phyloP scores from a whole-genome alignment of 768 basidiomycete species.

The Xerocomus potaroensis region DNA sequence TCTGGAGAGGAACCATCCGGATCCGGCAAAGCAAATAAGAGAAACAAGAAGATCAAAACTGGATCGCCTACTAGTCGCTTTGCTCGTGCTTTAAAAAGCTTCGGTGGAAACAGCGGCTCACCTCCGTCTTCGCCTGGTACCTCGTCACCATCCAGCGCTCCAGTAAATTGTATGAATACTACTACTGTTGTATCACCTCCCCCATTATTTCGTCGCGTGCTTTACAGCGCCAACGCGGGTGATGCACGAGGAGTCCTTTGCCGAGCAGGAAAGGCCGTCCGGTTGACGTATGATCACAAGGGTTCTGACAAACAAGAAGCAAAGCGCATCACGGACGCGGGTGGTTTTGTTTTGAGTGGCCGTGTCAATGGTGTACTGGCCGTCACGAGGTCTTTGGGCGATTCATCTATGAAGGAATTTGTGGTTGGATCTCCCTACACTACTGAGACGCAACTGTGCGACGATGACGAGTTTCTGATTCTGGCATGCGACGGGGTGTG shows the following conservation, averaged over 20 bases:
- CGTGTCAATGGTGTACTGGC: slow-evolving; percentile 97
- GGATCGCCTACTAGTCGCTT: slow-evolving; percentile 43
- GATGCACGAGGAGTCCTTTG: slow-evolving; percentile 94
- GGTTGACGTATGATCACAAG: slow-evolving; percentile 98
- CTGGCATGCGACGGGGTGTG: slow-evolving; percentile 97
- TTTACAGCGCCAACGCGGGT: slow-evolving; percentile 96
- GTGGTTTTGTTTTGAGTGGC: slow-evolving; percentile 98
- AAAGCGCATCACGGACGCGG: slow-evolving; percentile 95
- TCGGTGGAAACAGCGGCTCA: slow-evolving; percentile 35
- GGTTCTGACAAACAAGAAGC: slow-evolving; percentile 96
- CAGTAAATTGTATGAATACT: slow-evolving; percentile 30
- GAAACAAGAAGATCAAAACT: slow-evolving; percentile 41
- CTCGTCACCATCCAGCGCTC: slow-evolving; percentile 4
- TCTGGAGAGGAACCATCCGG: slow-evolving; percentile 34
- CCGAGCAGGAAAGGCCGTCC: slow-evolving; percentile 83
- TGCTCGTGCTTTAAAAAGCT: slow-evolving; percentile 51
- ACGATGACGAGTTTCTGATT: slow-evolving; percentile 91
- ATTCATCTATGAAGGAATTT: slow-evolving; percentile 99
- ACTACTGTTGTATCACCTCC: slow-evolving; percentile 42
- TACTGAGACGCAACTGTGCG: slow-evolving; percentile 90
- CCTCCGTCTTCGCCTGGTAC: slow-evolving; percentile 11
- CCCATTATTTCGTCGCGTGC: slow-evolving; percentile 57
- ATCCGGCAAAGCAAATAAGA: slow-evolving; percentile 33
- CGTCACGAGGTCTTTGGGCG: slow-evolving; percentile 93
- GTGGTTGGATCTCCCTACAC: slow-evolving; percentile 98